Percentiles rank a stretch among this genome's conserved stretches.
These are phyloP conservation scores for Fabrea salina DNA, from an alignment of 169 alveolate genomes.

Conservation along the genomic window DNA sequence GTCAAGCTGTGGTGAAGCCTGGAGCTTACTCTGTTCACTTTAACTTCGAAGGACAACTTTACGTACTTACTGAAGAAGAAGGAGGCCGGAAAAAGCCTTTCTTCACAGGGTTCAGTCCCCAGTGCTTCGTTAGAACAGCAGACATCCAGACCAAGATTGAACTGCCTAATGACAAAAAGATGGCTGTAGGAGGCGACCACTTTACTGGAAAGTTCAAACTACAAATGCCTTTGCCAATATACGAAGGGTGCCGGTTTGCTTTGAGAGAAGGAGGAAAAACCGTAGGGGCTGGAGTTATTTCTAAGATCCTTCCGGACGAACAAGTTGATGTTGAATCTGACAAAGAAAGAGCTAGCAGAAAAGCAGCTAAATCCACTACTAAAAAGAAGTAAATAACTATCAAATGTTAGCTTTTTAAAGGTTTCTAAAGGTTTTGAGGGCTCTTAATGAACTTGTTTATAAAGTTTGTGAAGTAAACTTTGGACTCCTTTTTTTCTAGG, in stretches of 20 bases:
- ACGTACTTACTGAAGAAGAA: slow-evolving; percentile 91
- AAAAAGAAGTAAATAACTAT: no score
- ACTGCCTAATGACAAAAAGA: slow-evolving; percentile 9
- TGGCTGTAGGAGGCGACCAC: slow-evolving; percentile 33
- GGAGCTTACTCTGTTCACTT: slow-evolving; percentile 80
- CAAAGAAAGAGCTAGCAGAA: not conserved
- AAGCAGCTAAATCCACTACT: not conserved
- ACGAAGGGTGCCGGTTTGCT: slow-evolving; percentile 44
- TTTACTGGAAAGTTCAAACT: slow-evolving; percentile 5
- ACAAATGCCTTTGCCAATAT: slow-evolving; percentile 42
- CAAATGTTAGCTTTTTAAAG: no score
- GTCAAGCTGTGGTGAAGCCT: slow-evolving; percentile 86
- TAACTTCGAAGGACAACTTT: slow-evolving; percentile 88
- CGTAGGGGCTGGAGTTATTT: slow-evolving; percentile 55
- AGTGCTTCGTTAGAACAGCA: slow-evolving; percentile 93
- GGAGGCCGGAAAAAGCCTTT: slow-evolving; percentile 96
- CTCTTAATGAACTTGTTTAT: no score
- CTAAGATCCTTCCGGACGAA: slow-evolving; percentile 36
- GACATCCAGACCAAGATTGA: slow-evolving; percentile 55
- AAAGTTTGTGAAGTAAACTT: no score
- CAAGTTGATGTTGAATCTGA: slow-evolving; percentile 35
- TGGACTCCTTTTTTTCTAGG: no score
- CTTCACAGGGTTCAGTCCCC: slow-evolving; percentile 92
- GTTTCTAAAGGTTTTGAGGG: no score
- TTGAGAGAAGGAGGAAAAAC: slow-evolving; percentile 63